A percentile compares a stretch with the other conserved stretches of the same genome.
Conservation (phyloP, 352 stramenopile genomes). For the Thalassiosira hispida region DNA sequence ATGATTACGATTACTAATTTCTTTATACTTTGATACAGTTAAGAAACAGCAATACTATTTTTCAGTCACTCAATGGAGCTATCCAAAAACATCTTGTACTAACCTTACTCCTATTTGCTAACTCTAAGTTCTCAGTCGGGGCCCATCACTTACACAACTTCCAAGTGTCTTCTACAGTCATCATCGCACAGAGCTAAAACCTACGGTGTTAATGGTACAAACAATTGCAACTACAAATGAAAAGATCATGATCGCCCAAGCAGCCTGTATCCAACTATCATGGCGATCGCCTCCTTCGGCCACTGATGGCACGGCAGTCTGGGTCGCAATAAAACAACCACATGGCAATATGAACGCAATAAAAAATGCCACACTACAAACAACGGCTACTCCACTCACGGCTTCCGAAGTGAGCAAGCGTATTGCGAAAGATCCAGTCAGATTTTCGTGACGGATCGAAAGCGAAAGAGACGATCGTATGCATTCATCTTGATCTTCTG, state of each 20-base stretch:
- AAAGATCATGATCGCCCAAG: conserved; percentile 56
- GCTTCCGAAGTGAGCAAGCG: conserved; percentile 41
- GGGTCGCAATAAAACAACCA: conserved; percentile 72
- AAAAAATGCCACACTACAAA: conserved; percentile 72
- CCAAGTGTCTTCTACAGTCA: too few relatives aligned
- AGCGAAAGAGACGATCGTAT: conserved; percentile 18
- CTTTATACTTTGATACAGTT: not conserved
- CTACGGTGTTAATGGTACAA: conserved; percentile 54
- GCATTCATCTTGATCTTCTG: not conserved
- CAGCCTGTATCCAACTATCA: conserved; percentile 25
- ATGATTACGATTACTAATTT: conserved; percentile 6
- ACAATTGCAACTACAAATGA: conserved; percentile 43
- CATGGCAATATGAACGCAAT: conserved; percentile 80
- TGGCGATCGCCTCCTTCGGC: conserved; percentile 28
- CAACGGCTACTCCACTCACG: conserved; percentile 53
- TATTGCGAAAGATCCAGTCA: conserved; percentile 48
- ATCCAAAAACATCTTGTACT: too few relatives aligned
- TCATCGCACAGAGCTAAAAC: too few relatives aligned
- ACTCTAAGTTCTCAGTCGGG: too few relatives aligned
- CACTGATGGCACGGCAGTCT: conserved; percentile 38
- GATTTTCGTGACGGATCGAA: conserved; percentile 29
- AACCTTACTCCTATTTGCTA: too few relatives aligned
- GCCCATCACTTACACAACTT: too few relatives aligned
- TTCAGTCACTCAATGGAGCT: too few relatives aligned
- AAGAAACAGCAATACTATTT: too few relatives aligned